Conservation (phyloP, 208 protist species). For the Acanthamoeba divionensis region DNA sequence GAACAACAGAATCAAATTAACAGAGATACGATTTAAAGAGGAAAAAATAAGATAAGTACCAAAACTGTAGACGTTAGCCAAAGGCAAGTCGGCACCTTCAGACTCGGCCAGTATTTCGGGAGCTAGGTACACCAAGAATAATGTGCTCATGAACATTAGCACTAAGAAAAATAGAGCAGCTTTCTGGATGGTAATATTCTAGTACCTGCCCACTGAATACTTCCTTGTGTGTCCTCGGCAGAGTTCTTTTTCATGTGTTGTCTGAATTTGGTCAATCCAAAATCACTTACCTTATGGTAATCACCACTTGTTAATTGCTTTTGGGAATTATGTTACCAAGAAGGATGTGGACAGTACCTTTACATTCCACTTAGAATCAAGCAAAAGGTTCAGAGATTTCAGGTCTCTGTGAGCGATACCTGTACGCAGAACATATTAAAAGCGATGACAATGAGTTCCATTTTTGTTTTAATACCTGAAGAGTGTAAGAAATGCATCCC, state of each 20-base stretch:
- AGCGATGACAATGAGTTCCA: neutral
- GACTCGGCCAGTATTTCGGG: neutral
- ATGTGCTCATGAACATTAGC: no score
- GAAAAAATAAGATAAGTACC: no score
- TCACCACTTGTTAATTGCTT: no score
- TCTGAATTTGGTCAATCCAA: neutral
- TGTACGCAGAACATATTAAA: neutral
- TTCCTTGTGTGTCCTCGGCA: no score
- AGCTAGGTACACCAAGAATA: neutral
- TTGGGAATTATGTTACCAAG: no score
- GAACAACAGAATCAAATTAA: no score
- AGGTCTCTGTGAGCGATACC: neutral
- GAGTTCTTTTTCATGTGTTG: neutral
- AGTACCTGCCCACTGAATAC: no score
- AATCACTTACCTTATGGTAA: neutral
- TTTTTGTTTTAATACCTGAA: neutral
- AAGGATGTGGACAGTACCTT: no score
- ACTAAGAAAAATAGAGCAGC: no score
- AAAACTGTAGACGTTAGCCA: neutral
- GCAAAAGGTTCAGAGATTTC: neutral
- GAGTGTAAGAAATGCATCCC: slow-evolving; percentile 39
- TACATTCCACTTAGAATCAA: neutral
- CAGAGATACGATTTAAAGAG: no score
- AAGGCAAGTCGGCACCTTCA: neutral
- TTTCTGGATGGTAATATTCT: no score